Conservation (phyloP, 345 rosid species). For the Cardamine resedifolia region DNA sequence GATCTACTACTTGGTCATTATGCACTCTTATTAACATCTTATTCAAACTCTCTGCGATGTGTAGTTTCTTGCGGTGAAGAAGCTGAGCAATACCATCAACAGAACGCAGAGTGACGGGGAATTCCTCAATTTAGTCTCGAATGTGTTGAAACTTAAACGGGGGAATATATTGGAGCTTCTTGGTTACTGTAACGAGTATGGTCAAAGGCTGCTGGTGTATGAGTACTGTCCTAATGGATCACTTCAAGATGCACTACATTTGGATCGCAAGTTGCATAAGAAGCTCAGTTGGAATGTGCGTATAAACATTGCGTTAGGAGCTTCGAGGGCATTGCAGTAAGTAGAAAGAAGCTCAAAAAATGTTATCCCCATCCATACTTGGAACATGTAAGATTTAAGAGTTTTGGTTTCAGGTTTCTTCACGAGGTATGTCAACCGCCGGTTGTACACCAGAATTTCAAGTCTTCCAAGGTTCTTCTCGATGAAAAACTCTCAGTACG, state of each 20-base stretch:
- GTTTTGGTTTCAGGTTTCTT: constrained; percentile 58
- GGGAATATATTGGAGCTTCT: constrained; percentile 66
- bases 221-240: constrained; percentile 67
- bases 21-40: constrained; percentile 17
- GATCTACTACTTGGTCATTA: neutral
- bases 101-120: constrained; percentile 56
- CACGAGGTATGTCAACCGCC: constrained; percentile 90
- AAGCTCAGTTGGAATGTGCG: constrained; percentile 81
- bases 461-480: constrained; percentile 77
- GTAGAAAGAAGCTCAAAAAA: constrained; percentile 40
- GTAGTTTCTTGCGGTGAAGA: constrained; percentile 81
- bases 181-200: constrained; percentile 85
- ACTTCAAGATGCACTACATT: constrained; percentile 76
- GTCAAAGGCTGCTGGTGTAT: constrained; percentile 69
- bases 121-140: constrained; percentile 57
- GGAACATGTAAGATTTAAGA: neutral
- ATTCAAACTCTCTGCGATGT: constrained; percentile 8
- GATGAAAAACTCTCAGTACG: constrained; percentile 60
- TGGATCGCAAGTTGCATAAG: constrained; percentile 54
- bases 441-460: constrained; percentile 67
- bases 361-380: neutral
- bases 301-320: constrained; percentile 70
- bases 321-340: constrained; percentile 91
- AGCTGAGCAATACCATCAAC: constrained; percentile 53
- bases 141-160: constrained; percentile 60